A percentile compares a stretch with the other conserved stretches of the same genome.
phyloP scores from a whole-genome alignment of 768 basidiomycete genomes.

The Russula olivacea region DNA sequence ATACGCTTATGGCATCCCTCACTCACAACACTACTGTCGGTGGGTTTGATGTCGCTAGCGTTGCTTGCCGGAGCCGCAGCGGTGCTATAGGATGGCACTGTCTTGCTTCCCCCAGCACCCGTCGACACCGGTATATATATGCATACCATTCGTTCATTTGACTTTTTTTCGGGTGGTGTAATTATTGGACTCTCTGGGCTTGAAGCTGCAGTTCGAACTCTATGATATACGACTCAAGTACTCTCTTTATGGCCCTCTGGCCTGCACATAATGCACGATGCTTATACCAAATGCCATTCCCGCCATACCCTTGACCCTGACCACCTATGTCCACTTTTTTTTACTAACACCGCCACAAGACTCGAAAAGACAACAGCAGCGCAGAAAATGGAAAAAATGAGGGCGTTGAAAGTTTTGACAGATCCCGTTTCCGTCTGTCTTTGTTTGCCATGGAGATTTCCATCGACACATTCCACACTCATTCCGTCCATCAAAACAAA shows the following conservation, averaged over 20 bases:
- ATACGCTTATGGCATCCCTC: conserved; percentile 20
- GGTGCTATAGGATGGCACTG: conserved; percentile 4
- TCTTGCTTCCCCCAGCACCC: not conserved
- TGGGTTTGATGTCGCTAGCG: conserved; percentile 9
- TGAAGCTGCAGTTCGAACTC: not conserved
- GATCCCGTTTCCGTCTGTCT: not conserved
- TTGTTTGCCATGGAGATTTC: conserved; percentile 5
- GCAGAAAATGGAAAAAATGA: not conserved
- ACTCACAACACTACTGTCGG: not conserved
- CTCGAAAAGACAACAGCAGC: not conserved
- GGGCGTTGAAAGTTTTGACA: not conserved
- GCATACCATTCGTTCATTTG: not conserved
- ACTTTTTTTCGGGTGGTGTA: conserved; percentile 9
- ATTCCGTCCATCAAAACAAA: not conserved
- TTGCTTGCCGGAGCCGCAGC: conserved; percentile 7
- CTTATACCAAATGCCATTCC: conserved; percentile 12
- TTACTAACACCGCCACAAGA: not conserved
- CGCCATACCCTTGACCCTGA: not conserved
- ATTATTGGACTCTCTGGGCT: conserved; percentile 8
- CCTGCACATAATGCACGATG: conserved; percentile 14
- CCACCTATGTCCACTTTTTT: not conserved
- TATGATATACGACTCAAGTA: conserved; percentile 12
- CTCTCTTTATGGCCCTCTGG: not conserved
- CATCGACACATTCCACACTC: not conserved
- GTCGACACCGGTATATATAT: not conserved